Evolutionary conservation across 1,284 basidiomycete species (phyloP).

Genomic region (Lignosus rhinocerotis): DNA sequence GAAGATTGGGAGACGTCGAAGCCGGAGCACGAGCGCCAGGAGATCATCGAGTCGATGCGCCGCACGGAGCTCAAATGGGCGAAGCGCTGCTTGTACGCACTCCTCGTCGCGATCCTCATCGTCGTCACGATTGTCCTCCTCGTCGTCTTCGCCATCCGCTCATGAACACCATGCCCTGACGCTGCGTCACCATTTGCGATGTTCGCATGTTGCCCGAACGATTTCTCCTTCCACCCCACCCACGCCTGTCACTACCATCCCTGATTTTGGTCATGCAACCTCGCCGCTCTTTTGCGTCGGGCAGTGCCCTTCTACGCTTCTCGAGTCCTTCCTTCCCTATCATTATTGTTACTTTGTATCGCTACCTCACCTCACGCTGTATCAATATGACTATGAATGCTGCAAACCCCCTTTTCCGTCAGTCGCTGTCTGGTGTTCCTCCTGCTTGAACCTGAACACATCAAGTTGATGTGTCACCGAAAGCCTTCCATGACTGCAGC

Average conservation of each 20-base stretch:
- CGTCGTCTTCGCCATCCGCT: slow-evolving; percentile 2
- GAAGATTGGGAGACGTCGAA: slow-evolving; percentile 41
- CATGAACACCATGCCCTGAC: not conserved
- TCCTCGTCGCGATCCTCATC: not conserved
- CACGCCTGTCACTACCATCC: not conserved
- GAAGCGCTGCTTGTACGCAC: slow-evolving; percentile 36
- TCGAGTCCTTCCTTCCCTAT: not conserved
- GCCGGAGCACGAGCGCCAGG: slow-evolving; percentile 37
- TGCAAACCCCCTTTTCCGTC: not conserved
- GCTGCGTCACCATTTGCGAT: not conserved
- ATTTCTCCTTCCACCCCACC: not conserved
- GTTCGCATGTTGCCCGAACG: not conserved
- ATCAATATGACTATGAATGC: not conserved
- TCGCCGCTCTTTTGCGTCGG: not conserved
- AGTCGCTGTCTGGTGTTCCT: not conserved
- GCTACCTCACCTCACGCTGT: not conserved
- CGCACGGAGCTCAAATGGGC: slow-evolving; percentile 44
- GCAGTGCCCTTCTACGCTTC: not conserved
- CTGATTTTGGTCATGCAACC: not conserved
- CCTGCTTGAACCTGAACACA: too few species aligned
- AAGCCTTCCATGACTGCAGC: too few species aligned
- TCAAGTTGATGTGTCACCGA: too few species aligned
- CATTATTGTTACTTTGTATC: not conserved
- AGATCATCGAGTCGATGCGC: slow-evolving; percentile 38
- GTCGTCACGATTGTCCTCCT: not conserved